Evolutionary conservation across 2,329 filamentous ascomycete genomes (phyloP), one percentile per base, ranked within the genome.

Genomic region (Diplocarpon mali): DNA sequence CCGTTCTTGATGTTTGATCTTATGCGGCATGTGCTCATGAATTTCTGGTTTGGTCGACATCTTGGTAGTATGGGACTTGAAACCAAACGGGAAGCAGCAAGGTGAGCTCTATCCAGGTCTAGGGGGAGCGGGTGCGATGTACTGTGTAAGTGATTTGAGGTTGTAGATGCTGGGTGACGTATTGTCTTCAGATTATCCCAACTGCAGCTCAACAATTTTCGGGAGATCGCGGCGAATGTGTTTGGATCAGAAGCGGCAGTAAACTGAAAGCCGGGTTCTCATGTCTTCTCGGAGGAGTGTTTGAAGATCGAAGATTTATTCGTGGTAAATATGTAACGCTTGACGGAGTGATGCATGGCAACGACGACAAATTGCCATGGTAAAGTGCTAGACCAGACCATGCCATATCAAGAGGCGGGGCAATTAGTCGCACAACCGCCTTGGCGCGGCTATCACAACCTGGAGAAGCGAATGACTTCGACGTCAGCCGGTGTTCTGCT

Each of bases 1-100:
- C 36, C 78, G 67, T 62, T 81, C 76, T 61, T 76, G 76, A 48
- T 59, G 54, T 28, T 50, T 46, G 5, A 36, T 28, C 24, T 49
- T 47, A 29, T 47, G 51, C 40, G 48, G 49, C 46, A 54, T 48
- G 29, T 54, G 52, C 10, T 54, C 52, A 29, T 54, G 52, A 12
- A 54, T 50, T 38, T 54, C 42, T 36, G 16, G 35, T 36, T 53
- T 47, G 15, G 50, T 48, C 39, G 50, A 39, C 53, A 53, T 55
- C 14, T 47, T 52, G 40, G 2, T 24, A 14, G 11, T 16, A 10
- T 31, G 24, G 5, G 14, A 14, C 5, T 34, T 15, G 38, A 36
- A 28, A 10, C 20, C 12, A 15, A 17, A 38, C 9, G 24, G 12
- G 5, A 16, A 27, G 27, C 32, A 28, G 34, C 11, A 35, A 24